phyloP scores from a whole-genome alignment of 345 rosid genomes.

The Corchorus olitorius region DNA sequence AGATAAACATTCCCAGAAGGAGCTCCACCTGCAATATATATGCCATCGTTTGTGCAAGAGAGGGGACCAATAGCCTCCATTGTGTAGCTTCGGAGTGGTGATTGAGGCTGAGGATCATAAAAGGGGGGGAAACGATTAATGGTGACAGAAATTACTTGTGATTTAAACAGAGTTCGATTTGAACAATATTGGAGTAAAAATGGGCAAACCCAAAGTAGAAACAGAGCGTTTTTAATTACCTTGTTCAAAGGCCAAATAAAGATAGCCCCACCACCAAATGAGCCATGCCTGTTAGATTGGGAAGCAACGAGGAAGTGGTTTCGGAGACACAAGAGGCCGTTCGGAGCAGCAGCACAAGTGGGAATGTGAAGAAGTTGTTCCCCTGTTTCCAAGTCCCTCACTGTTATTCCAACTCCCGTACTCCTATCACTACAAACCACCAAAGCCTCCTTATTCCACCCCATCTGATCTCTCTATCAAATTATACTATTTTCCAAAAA shows the following conservation, averaged over 20 bases:
- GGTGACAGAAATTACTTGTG: neutral
- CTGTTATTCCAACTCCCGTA: constrained; percentile 38
- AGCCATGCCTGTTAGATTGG: constrained; percentile 45
- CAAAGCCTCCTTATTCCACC: constrained; percentile 31
- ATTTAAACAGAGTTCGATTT: neutral
- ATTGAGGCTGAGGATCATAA: constrained; percentile 37
- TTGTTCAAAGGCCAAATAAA: constrained; percentile 49
- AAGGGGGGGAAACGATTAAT: neutral
- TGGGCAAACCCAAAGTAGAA: neutral
- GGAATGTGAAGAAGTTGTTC: constrained; percentile 45
- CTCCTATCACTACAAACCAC: constrained; percentile 49
- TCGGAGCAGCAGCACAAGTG: constrained; percentile 49
- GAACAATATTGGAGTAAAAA: neutral
- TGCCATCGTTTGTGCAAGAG: constrained; percentile 45
- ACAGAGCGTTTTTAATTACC: constrained; percentile 36
- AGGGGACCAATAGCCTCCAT: constrained; percentile 56
- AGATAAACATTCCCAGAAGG: constrained; percentile 54
- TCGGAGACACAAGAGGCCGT: constrained; percentile 41
- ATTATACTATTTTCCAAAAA: too few relatives aligned
- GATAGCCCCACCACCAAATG: constrained; percentile 50
- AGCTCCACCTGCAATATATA: constrained; percentile 53
- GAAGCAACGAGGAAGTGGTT: constrained; percentile 48
- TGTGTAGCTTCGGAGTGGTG: constrained; percentile 49
- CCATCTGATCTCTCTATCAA: neutral
- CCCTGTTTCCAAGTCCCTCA: constrained; percentile 47